phyloP scores from a whole-genome alignment of 305 asterid genomes.

The Rubia occidens region DNA sequence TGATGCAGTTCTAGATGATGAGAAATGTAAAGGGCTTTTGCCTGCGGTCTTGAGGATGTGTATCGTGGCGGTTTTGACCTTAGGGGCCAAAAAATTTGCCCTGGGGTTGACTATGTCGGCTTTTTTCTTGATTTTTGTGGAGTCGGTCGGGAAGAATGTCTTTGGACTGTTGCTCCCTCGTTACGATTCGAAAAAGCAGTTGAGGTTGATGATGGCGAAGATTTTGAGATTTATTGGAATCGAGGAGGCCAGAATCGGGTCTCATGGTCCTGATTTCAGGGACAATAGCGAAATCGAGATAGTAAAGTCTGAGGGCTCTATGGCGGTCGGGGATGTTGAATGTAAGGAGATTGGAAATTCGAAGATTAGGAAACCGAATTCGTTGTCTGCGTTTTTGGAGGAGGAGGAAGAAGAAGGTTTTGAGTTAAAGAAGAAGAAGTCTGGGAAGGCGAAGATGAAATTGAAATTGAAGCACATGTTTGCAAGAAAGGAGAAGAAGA shows the following conservation, averaged over 20 bases:
- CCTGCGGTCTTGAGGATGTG: constrained; percentile 34
- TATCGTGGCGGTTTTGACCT: constrained; percentile 48
- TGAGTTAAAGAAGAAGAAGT: constrained; percentile 24
- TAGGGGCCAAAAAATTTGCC: constrained; percentile 45
- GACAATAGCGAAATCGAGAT: constrained; percentile 24
- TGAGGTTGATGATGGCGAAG: constrained; percentile 8
- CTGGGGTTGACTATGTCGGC: constrained; percentile 64
- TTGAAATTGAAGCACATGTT: constrained; percentile 50
- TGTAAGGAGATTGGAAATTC: not conserved
- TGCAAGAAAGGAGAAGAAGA: constrained; percentile 17
- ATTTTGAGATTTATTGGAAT: constrained; percentile 16
- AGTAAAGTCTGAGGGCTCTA: not conserved
- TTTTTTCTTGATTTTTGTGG: constrained; percentile 43
- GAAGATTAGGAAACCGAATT: constrained; percentile 16
- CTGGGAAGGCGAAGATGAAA: constrained; percentile 37
- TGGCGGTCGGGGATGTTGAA: not conserved
- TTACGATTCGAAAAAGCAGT: constrained; percentile 16
- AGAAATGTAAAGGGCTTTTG: constrained; percentile 27
- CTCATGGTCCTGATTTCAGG: not conserved
- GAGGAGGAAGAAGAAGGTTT: constrained; percentile 24
- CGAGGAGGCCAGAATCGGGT: not conserved
- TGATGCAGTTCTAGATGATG: constrained; percentile 13
- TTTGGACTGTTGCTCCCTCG: constrained; percentile 15
- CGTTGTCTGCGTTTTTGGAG: constrained; percentile 14
- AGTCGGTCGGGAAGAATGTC: constrained; percentile 31